phyloP scores from a whole-genome alignment of 2,329 filamentous ascomycete genomes.

The Phaeosphaeria sp. region DNA sequence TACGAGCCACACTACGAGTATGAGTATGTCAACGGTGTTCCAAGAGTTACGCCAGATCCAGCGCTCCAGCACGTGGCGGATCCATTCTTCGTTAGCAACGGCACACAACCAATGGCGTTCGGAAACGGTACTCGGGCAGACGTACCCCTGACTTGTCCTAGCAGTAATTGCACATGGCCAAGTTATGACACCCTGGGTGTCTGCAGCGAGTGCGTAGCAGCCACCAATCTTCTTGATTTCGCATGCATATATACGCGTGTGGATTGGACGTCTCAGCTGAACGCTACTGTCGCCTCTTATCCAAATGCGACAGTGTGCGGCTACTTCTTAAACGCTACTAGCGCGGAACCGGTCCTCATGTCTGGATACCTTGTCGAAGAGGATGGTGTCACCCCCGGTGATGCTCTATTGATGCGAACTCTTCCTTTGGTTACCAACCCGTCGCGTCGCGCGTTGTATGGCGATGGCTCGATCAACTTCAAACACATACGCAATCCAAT shows the following conservation, averaged over 20 bases:
- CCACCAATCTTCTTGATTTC: slow-evolving; percentile 2
- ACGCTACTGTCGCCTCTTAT: slow-evolving; percentile 3
- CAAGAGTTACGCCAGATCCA: background rate
- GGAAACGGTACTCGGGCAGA: slow-evolving; percentile 34
- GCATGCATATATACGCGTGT: slow-evolving; percentile 13
- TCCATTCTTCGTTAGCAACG: slow-evolving; percentile 25
- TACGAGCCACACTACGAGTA: slow-evolving; percentile 11
- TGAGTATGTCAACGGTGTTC: background rate
- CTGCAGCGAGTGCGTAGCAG: slow-evolving; percentile 30
- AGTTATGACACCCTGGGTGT: slow-evolving; percentile 32
- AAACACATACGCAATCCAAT: slow-evolving; percentile 24
- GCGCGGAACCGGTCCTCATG: slow-evolving; percentile 16
- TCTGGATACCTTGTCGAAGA: slow-evolving; percentile 21
- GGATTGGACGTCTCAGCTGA: slow-evolving; percentile 23
- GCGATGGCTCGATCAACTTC: slow-evolving; percentile 25
- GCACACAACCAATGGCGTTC: slow-evolving; percentile 22
- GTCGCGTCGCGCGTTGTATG: slow-evolving; percentile 4
- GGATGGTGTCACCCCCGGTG: background rate
- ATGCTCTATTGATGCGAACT: slow-evolving; percentile 18
- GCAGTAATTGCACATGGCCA: slow-evolving; percentile 40
- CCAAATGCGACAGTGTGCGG: slow-evolving; percentile 34
- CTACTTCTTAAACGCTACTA: slow-evolving; percentile 32
- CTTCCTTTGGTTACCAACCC: slow-evolving; percentile 12
- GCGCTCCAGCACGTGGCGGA: slow-evolving; percentile 3
- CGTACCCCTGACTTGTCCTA: slow-evolving; percentile 35